Conservation (phyloP, 2,329 filamentous ascomycete species). For the Calonectria honghensis region DNA sequence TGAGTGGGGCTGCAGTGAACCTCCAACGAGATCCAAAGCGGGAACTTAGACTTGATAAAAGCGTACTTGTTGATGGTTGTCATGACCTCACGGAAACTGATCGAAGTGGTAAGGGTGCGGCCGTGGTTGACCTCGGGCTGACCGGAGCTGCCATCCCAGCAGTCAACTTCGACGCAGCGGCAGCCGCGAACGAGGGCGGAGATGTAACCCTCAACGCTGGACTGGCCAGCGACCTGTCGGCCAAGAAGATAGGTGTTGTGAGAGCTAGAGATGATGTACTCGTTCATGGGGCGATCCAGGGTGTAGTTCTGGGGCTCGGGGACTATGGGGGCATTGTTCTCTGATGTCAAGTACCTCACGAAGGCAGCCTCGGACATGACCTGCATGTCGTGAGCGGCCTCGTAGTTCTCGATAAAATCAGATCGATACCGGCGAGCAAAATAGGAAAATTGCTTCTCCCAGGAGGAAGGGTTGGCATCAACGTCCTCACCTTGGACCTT, state of each 20-base stretch:
- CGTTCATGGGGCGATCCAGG: constrained; percentile 90
- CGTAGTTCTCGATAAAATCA: constrained; percentile 66
- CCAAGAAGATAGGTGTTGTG: constrained; percentile 98
- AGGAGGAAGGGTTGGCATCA: constrained; percentile 77
- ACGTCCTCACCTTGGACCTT: constrained; percentile 86
- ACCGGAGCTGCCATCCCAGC: constrained; percentile 94
- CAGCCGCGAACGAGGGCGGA: constrained; percentile 90
- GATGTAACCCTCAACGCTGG: constrained; percentile 97
- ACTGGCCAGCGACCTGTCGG: constrained; percentile 90
- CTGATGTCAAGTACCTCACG: constrained; percentile 84
- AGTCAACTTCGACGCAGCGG: constrained; percentile 97
- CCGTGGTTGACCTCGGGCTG: constrained; percentile 94
- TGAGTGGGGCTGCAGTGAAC: constrained; percentile 92
- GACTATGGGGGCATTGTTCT: constrained; percentile 80
- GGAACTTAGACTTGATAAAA: constrained; percentile 90
- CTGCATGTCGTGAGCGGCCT: constrained; percentile 66
- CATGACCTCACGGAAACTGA: constrained; percentile 94
- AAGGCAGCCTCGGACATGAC: constrained; percentile 87
- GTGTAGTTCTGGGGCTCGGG: constrained; percentile 76
- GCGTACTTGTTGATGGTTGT: constrained; percentile 96
- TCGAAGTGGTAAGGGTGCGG: constrained; percentile 89
- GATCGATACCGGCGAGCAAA: constrained; percentile 77
- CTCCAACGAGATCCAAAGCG: constrained; percentile 95
- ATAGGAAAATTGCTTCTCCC: constrained; percentile 83
- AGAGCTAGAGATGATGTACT: constrained; percentile 98